phyloP scores from a whole-genome alignment of 768 basidiomycete genomes.

The Phanerochaete sordida region DNA sequence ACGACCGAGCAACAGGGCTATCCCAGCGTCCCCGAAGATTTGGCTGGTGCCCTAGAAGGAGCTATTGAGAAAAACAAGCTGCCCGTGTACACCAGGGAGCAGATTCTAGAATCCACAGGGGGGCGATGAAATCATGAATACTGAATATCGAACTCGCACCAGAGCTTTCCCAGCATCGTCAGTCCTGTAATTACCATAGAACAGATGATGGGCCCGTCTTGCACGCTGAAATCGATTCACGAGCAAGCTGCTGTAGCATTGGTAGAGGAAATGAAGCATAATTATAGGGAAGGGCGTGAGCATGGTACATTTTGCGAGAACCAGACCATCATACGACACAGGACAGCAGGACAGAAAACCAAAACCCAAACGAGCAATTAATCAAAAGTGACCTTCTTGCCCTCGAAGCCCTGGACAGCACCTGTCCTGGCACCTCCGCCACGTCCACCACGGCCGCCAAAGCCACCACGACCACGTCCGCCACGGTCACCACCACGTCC shows the following conservation, averaged over 20 bases:
- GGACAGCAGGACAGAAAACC: background rate
- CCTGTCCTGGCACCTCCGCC: conserved; percentile 53
- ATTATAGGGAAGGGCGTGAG: background rate
- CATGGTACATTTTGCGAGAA: conserved; percentile 1
- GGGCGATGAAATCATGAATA: too few species aligned
- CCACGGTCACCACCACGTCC: conserved; percentile 5
- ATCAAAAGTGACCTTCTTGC: conserved; percentile 64
- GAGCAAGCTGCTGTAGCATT: too few species aligned
- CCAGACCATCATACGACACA: background rate
- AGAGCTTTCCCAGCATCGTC: too few species aligned
- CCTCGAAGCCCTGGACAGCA: conserved; percentile 60
- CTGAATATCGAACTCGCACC: too few species aligned
- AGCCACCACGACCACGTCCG: conserved; percentile 32
- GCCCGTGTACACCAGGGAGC: background rate
- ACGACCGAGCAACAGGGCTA: conserved; percentile 24
- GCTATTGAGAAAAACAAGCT: background rate
- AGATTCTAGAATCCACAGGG: too few species aligned
- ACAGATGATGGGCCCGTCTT: too few species aligned
- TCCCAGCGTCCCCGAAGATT: conserved; percentile 14
- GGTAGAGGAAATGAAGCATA: conserved; percentile 2
- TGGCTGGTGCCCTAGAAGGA: conserved; percentile 15
- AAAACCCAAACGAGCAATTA: background rate
- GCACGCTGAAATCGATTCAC: too few species aligned
- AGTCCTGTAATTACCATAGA: too few species aligned
- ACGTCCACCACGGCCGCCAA: conserved; percentile 39